Evolutionary conservation across 169 alveolate genomes (phyloP).

Genomic region (Babesia divergens): DNA sequence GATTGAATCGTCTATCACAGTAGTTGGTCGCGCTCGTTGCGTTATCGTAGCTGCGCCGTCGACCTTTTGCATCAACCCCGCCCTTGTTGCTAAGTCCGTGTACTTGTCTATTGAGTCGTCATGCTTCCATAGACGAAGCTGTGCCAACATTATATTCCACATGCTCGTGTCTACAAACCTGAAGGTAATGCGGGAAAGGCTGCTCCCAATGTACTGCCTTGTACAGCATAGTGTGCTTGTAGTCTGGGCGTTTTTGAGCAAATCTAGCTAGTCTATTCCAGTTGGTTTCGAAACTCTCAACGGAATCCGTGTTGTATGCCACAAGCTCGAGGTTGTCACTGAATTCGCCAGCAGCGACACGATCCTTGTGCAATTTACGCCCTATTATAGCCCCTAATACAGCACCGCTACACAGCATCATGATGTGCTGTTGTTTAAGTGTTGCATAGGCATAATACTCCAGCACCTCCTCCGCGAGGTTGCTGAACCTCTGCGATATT

Average conservation of each 20-base stretch:
- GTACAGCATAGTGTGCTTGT: conserved; percentile 69
- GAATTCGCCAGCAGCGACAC: conserved; percentile 69
- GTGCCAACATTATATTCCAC: background rate
- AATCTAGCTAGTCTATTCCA: conserved; percentile 64
- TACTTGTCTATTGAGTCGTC: conserved; percentile 30
- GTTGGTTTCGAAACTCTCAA: conserved; percentile 54
- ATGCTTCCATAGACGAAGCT: conserved; percentile 58
- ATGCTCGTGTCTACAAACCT: conserved; percentile 34
- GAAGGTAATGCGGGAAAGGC: conserved; percentile 65
- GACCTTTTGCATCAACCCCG: conserved; percentile 28
- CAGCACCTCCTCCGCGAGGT: conserved; percentile 37
- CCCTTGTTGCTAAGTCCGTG: background rate
- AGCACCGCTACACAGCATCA: conserved; percentile 69
- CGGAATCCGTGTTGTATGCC: conserved; percentile 60
- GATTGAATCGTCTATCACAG: conserved; percentile 51
- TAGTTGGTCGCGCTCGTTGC: conserved; percentile 28
- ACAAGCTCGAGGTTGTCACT: conserved; percentile 69
- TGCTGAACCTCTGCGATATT: conserved; percentile 23
- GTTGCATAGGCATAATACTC: conserved; percentile 67
- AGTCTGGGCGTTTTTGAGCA: conserved; percentile 68
- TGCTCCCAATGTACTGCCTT: conserved; percentile 66
- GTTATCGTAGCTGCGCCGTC: conserved; percentile 32
- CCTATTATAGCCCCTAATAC: conserved; percentile 73
- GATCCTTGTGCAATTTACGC: conserved; percentile 19
- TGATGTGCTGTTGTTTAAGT: conserved; percentile 70